Evolutionary conservation across 768 basidiomycete species (phyloP), one percentile per base, ranked within the genome.

Genomic region (Hericium alpestre): DNA sequence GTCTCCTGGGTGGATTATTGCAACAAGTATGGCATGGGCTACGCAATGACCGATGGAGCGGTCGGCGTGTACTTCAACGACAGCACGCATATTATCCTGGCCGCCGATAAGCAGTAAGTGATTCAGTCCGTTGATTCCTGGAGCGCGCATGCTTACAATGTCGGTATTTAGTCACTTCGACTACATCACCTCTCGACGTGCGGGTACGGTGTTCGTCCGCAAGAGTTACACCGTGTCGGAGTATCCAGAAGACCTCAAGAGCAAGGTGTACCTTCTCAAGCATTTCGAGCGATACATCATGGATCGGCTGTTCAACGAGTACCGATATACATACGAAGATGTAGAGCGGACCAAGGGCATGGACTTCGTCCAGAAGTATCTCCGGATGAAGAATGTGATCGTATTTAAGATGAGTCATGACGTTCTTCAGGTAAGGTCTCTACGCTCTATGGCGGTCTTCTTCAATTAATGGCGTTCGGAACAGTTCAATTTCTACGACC

Each of bases 21-120:
- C 69, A 91, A 93, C 71, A 97, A 97, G 76, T 99, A 97, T 71
- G 96, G 95, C n/a, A 98, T 97, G 90, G 96, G 95, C 1, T 98
- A 96, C 69, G 92, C 93, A 3, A 75, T 98, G 66, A 95, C 93
- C 18, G 93, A 99, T 65, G 93, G 95, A 3, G 88, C 89, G 20
- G 86, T 97, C 49, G 92, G 93, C 4, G 91, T 97, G 20, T 86
- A 97, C 71, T 99, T 96, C 74, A 98, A 97, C 65, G 96, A 99
- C 69, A 92, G 88, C 67, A 91, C 93, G 15, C 87, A 81, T 32
- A 67, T 96, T 60, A 81, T 96, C 37, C 73, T 98, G 60, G 82
- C 90, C 40, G 83, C 95, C 1, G 87, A 90, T 65, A 94, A 91
- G 70, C 73, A 82, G 95, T 95, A 64, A 64, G 91, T 77, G 13